A percentile compares a stretch with the other conserved stretches of the same genome.
phyloP scores from a whole-genome alignment of 192 early-diverging fungal genomes.

The Kickxella alabastrina region DNA sequence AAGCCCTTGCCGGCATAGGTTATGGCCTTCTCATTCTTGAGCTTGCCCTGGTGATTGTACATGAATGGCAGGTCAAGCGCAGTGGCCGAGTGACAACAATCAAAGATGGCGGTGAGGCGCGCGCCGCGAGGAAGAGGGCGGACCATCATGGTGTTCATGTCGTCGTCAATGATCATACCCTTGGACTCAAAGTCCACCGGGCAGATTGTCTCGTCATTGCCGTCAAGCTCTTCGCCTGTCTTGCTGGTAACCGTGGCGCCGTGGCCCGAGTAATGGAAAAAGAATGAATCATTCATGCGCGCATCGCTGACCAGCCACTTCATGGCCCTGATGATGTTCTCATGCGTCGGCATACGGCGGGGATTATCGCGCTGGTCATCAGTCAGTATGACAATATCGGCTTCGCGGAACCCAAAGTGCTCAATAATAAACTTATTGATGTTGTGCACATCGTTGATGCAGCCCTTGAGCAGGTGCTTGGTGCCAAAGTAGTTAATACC shows the following conservation, averaged over 20 bases:
- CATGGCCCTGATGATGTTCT: slow-evolving; percentile 74
- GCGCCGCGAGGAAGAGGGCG: slow-evolving; percentile 64
- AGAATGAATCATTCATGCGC: slow-evolving; percentile 73
- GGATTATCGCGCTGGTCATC: slow-evolving; percentile 66
- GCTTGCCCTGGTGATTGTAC: slow-evolving; percentile 66
- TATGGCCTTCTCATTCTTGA: slow-evolving; percentile 53
- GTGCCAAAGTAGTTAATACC: slow-evolving; percentile 87
- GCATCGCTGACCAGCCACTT: slow-evolving; percentile 75
- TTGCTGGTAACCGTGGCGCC: slow-evolving; percentile 59
- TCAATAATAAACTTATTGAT: slow-evolving; percentile 66
- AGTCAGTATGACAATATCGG: slow-evolving; percentile 71
- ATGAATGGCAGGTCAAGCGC: slow-evolving; percentile 76
- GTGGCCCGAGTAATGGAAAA: slow-evolving; percentile 81
- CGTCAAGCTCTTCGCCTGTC: slow-evolving; percentile 75
- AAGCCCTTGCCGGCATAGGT: slow-evolving; percentile 41
- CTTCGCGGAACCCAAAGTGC: slow-evolving; percentile 62
- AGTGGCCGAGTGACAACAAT: slow-evolving; percentile 83
- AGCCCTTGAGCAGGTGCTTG: slow-evolving; percentile 63
- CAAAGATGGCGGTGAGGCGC: slow-evolving; percentile 77
- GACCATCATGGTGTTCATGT: slow-evolving; percentile 73
- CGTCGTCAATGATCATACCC: slow-evolving; percentile 71
- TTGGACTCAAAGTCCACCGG: slow-evolving; percentile 58
- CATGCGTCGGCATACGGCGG: slow-evolving; percentile 62
- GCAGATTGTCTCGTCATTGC: slow-evolving; percentile 75
- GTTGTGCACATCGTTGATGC: slow-evolving; percentile 82